Conservation (phyloP, 768 basidiomycete species). For the Sarcomyxa edulis region DNA sequence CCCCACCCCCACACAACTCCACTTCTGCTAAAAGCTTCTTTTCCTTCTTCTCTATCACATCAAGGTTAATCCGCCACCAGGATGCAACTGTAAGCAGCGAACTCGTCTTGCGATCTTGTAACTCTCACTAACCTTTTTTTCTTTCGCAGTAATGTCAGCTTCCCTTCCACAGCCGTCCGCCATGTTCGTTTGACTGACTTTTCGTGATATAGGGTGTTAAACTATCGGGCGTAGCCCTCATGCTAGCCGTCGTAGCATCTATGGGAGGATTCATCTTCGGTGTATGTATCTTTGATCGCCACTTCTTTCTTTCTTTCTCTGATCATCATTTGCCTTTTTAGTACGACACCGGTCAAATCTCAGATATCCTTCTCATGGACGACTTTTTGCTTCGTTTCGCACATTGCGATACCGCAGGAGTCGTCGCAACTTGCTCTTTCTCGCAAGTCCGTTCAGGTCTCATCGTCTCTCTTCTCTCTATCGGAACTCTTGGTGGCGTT, state of each 20-base stretch:
- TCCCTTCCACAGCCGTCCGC: too few relatives aligned
- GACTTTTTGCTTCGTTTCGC: conserved; percentile 66
- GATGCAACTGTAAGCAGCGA: too few relatives aligned
- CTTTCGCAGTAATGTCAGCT: too few relatives aligned
- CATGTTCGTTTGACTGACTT: too few relatives aligned
- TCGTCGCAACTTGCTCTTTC: conserved; percentile 43
- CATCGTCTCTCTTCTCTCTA: conserved; percentile 63
- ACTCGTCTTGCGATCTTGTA: too few relatives aligned
- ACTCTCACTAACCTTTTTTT: too few relatives aligned
- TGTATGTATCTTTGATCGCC: conserved; percentile 18
- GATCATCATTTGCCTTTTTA: conserved; percentile 8
- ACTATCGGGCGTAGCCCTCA: too few relatives aligned
- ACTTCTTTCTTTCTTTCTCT: conserved; percentile 5
- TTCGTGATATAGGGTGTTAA: too few relatives aligned
- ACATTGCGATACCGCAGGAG: conserved; percentile 34
- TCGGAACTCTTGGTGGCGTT: conserved; percentile 64
- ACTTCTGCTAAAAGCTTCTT: too few relatives aligned
- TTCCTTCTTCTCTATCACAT: too few relatives aligned
- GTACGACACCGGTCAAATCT: conserved; percentile 77
- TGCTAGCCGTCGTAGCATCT: conserved; percentile 60
- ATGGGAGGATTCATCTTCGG: conserved; percentile 71
- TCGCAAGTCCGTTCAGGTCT: conserved; percentile 53
- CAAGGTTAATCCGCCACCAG: too few relatives aligned
- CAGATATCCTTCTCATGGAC: conserved; percentile 68
- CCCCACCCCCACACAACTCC: too few relatives aligned